Conservation (phyloP, 305 asterid species). For the Rubia balearica region DNA sequence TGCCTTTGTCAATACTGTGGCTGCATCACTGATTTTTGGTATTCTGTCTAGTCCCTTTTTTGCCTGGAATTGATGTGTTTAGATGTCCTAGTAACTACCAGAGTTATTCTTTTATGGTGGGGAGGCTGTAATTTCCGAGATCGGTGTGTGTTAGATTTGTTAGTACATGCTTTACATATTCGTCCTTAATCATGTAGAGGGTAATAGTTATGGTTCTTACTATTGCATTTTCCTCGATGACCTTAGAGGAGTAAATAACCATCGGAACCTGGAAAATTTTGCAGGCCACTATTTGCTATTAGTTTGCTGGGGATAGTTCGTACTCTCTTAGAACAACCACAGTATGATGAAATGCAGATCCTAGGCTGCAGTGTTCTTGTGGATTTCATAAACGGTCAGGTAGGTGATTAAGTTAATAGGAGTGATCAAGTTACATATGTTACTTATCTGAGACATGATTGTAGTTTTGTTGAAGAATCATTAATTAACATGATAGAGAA, state of each 20-base stretch:
- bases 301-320: constrained; percentile 41
- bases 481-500: too few species aligned
- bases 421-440: background rate
- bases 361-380: constrained; percentile 40
- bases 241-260: background rate
- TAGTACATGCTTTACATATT: background rate
- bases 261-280: constrained; percentile 10
- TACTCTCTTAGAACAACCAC: constrained; percentile 40
- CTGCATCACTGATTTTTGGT: background rate
- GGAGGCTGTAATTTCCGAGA: background rate
- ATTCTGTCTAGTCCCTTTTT: background rate
- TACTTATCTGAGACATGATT: constrained; percentile 4
- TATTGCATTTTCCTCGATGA: background rate
- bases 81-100: background rate
- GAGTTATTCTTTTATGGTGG: background rate
- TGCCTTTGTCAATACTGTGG: constrained; percentile 4
- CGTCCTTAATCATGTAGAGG: background rate
- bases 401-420: constrained; percentile 11
- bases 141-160: background rate
- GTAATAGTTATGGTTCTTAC: background rate
- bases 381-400: constrained; percentile 42
- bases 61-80: background rate
- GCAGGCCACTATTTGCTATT: constrained; percentile 52
- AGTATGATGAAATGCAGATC: constrained; percentile 36
- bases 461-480: background rate